Conservation (phyloP, 2,329 filamentous ascomycete species). For the Atkinsonella hypoxylon region DNA sequence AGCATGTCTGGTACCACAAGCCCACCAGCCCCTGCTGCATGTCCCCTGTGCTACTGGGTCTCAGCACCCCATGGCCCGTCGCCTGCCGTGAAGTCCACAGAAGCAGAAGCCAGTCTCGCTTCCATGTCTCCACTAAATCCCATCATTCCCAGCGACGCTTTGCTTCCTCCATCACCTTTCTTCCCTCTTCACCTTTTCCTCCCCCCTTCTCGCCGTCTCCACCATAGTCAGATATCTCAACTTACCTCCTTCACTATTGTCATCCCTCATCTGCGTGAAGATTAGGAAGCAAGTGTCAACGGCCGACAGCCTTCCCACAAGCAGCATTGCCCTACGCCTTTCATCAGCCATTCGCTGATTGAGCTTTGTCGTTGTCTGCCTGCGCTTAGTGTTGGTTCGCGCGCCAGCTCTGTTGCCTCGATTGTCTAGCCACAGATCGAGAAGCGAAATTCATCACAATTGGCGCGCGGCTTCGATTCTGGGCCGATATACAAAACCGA, state of each 20-base stretch:
- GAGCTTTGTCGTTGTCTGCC: background rate
- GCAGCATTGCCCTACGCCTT: background rate
- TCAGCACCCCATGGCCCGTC: conserved; percentile 6
- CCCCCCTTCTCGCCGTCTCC: conserved; percentile 14
- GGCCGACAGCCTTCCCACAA: background rate
- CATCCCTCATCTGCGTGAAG: conserved; percentile 3
- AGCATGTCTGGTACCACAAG: conserved; percentile 5
- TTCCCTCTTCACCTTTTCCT: conserved; percentile 15
- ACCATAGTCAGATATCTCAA: conserved; percentile 10
- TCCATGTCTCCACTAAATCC: conserved; percentile 12
- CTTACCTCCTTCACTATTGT: conserved; percentile 9
- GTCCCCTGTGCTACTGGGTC: conserved; percentile 10
- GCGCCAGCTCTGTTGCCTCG: background rate
- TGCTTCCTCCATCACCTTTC: conserved; percentile 14
- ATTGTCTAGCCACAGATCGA: background rate
- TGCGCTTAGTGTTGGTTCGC: background rate
- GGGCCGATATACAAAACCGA: background rate
- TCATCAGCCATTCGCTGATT: background rate
- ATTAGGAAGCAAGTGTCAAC: background rate
- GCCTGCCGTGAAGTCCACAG: conserved; percentile 2
- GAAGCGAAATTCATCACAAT: background rate
- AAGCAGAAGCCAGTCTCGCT: conserved; percentile 9
- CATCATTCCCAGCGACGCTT: conserved; percentile 13
- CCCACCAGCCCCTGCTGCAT: conserved; percentile 12
- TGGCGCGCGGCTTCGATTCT: background rate